Conservation (phyloP, 164 flowering plant genomes). For the Platanus orientalis region DNA sequence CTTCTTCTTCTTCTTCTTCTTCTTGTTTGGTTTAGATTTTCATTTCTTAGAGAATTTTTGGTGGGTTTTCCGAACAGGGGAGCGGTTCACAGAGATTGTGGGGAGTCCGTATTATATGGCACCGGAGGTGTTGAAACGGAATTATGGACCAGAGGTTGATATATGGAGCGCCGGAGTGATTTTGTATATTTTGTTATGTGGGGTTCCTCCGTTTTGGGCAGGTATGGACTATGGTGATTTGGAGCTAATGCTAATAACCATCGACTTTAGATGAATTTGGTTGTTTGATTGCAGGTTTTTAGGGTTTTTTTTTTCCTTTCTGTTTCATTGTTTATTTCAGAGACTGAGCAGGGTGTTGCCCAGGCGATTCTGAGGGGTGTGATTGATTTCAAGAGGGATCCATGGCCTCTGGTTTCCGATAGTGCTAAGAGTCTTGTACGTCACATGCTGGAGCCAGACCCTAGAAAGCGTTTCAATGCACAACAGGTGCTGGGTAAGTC, state of each 20-base stretch:
- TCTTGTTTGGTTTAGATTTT: neutral
- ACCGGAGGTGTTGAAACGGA: slow-evolving; percentile 90
- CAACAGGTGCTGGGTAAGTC: slow-evolving; percentile 92
- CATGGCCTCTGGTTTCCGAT: slow-evolving; percentile 95
- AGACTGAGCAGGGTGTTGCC: slow-evolving; percentile 95
- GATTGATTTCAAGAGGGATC: slow-evolving; percentile 96
- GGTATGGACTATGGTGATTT: slow-evolving; percentile 44
- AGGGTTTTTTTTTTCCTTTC: neutral
- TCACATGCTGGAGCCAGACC: slow-evolving; percentile 90
- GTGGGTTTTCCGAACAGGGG: slow-evolving; percentile 20
- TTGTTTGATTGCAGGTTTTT: neutral
- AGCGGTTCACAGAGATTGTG: slow-evolving; percentile 68
- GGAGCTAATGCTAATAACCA: slow-evolving; percentile 10
- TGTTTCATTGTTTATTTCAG: slow-evolving; percentile 27
- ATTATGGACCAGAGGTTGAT: slow-evolving; percentile 92
- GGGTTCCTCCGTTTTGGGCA: slow-evolving; percentile 96
- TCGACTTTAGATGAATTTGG: neutral
- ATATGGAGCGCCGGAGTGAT: slow-evolving; percentile 90
- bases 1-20: neutral
- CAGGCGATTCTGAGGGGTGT: slow-evolving; percentile 77
- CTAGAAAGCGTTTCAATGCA: slow-evolving; percentile 79
- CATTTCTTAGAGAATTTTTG: neutral
- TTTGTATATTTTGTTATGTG: slow-evolving; percentile 73
- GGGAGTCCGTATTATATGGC: slow-evolving; percentile 99
- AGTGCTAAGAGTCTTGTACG: slow-evolving; percentile 84